A percentile compares a stretch with the other conserved stretches of the same genome.
These are phyloP conservation scores for Euphorbia tirucalli DNA, from an alignment of 345 rosid genomes.

Conservation along the genomic window DNA sequence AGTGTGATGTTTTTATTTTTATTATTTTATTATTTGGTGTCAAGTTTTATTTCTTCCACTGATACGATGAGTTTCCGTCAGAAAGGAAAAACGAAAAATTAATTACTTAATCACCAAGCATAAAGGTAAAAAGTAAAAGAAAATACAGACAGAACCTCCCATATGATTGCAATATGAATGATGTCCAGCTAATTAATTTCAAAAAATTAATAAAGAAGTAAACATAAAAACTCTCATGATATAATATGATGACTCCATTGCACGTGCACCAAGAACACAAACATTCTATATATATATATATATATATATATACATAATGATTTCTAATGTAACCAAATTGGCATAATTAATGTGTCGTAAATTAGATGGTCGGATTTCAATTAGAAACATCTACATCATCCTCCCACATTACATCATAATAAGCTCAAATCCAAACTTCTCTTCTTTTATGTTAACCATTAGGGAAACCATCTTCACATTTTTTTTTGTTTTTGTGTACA, in stretches of 20 bases:
- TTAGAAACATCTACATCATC: slow-evolving; percentile 35
- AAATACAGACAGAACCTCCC: background rate
- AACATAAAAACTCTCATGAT: slow-evolving; percentile 1
- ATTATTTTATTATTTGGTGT: too few species aligned
- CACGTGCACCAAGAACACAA: slow-evolving; percentile 38
- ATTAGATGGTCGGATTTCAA: slow-evolving; percentile 35
- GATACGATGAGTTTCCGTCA: too few species aligned
- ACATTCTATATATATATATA: too few species aligned
- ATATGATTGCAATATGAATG: slow-evolving; percentile 32
- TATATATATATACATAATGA: too few species aligned
- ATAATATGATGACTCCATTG: slow-evolving; percentile 20
- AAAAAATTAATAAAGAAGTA: too few species aligned
- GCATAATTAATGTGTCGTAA: too few species aligned
- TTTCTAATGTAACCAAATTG: too few species aligned
- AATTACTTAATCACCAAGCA: background rate
- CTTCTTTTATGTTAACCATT: slow-evolving; percentile 35
- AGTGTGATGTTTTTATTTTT: too few species aligned
- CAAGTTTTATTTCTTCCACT: too few species aligned
- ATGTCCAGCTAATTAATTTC: slow-evolving; percentile 40
- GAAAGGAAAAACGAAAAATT: too few species aligned
- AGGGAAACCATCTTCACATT: slow-evolving; percentile 29
- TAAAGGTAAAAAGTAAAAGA: background rate
- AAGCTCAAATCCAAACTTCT: background rate
- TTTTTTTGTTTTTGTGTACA: slow-evolving; percentile 10
- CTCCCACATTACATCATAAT: slow-evolving; percentile 11